Evolutionary conservation across 495 filamentous ascomycete genomes (phyloP).

Genomic region (Clohesyomyces aquaticus): DNA sequence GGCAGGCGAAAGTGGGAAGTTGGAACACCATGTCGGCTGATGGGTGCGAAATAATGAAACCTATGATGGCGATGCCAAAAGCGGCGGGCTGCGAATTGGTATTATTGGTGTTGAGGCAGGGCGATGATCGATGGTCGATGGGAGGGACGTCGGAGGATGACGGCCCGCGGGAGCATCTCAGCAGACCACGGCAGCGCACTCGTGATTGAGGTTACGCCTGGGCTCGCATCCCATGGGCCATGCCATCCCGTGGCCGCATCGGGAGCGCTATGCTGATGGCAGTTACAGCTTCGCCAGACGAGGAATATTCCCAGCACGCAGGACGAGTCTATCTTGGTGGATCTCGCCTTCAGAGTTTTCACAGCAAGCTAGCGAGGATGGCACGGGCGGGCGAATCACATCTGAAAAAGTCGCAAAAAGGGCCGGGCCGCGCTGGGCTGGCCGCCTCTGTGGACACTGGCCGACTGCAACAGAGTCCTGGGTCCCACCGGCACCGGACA

Average conservation of each 20-base stretch:
- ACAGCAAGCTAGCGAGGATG: conserved; percentile 7
- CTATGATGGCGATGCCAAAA: conserved; percentile 20
- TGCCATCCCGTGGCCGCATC: no score
- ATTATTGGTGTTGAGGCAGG: conserved; percentile 30
- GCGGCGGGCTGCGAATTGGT: conserved; percentile 3
- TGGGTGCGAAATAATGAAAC: neutral
- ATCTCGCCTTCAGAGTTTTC: conserved; percentile 30
- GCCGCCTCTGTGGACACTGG: neutral
- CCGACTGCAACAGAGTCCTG: no score
- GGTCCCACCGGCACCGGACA: neutral
- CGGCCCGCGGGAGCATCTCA: conserved; percentile 5
- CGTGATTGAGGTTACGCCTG: no score
- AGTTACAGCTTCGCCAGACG: no score
- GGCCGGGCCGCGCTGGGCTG: conserved; percentile 29
- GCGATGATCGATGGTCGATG: no score
- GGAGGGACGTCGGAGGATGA: conserved; percentile 1
- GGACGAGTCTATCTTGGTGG: conserved; percentile 3
- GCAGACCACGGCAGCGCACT: conserved; percentile 9
- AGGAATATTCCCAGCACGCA: neutral
- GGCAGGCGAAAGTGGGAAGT: conserved; percentile 23
- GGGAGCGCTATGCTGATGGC: no score
- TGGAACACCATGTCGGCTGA: conserved; percentile 31
- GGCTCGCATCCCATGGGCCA: no score
- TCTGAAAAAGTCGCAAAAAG: conserved; percentile 5
- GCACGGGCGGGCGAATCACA: conserved; percentile 26